Conservation (phyloP, 129 eudicot genomes). For the Erigeron canadensis region DNA sequence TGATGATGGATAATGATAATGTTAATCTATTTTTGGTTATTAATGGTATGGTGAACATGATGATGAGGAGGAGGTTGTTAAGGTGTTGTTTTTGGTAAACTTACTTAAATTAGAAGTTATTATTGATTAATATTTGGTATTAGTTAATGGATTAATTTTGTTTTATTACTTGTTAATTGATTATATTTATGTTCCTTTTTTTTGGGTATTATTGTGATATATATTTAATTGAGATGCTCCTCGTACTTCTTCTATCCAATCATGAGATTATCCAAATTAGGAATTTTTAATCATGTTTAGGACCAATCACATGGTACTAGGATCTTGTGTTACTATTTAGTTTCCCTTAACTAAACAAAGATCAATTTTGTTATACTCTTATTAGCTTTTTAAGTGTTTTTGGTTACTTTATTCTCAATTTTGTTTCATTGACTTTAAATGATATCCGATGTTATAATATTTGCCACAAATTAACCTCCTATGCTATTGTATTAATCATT, state of each 20-base stretch:
- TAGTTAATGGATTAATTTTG: not conserved
- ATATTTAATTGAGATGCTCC: constrained; percentile 2
- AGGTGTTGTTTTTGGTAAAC: constrained; percentile 14
- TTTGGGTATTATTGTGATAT: constrained; percentile 5
- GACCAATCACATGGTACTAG: constrained; percentile 28
- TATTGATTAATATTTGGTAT: constrained; percentile 13
- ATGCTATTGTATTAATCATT: too few relatives aligned
- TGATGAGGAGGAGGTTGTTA: not conserved
- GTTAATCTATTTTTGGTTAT: not conserved
- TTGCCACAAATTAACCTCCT: too few relatives aligned
- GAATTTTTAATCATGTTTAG: constrained; percentile 29
- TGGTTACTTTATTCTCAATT: too few relatives aligned
- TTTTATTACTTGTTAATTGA: not conserved
- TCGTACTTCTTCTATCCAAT: constrained; percentile 35
- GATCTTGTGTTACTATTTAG: not conserved
- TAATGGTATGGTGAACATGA: constrained; percentile 21
- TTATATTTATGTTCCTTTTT: not conserved
- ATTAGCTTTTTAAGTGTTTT: too few relatives aligned
- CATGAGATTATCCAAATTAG: constrained; percentile 30
- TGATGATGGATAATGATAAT: constrained; percentile 18
- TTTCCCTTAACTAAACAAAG: not conserved
- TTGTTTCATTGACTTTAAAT: too few relatives aligned
- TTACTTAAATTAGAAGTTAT: constrained; percentile 34
- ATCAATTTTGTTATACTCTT: too few relatives aligned
- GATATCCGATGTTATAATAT: too few relatives aligned